These are phyloP conservation scores for Neurospora sp. DNA, from an alignment of 495 filamentous ascomycete species.

Conservation along the genomic window DNA sequence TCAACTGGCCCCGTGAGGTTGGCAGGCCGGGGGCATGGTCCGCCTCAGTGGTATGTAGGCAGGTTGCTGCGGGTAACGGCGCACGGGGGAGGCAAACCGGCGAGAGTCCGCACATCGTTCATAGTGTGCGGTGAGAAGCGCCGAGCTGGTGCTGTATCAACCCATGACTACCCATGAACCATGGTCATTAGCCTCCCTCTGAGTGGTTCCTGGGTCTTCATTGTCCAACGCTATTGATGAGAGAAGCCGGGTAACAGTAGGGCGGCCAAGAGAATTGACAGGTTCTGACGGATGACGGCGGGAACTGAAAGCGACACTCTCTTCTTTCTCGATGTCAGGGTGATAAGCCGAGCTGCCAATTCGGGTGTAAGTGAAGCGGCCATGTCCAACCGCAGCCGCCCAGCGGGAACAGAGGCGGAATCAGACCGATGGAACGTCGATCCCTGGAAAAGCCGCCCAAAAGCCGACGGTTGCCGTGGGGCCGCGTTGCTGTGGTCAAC, in stretches of 20 bases:
- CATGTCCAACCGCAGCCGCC: conserved; percentile 1
- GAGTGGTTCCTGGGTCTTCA: background rate
- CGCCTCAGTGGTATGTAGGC: background rate
- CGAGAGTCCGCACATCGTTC: background rate
- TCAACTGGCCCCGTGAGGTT: background rate
- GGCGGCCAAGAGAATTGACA: background rate
- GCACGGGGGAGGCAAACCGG: background rate
- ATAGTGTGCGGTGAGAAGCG: background rate
- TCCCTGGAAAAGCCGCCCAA: conserved; percentile 20
- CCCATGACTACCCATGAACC: background rate
- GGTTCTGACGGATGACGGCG: background rate
- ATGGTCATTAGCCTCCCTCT: background rate
- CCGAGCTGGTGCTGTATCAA: background rate
- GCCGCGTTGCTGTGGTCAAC: background rate
- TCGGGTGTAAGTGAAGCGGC: background rate
- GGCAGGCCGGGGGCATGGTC: background rate
- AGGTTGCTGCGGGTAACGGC: background rate
- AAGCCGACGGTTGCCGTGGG: conserved; percentile 22
- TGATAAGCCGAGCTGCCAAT: background rate
- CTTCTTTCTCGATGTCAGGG: background rate
- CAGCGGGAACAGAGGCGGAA: conserved; percentile 18
- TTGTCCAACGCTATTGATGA: background rate
- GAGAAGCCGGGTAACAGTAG: background rate
- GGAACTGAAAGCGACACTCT: background rate
- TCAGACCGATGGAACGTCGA: conserved; percentile 11